Evolutionary conservation across 108 stramenopile genomes (phyloP), one percentile per base, ranked within the genome.

Genomic region (Cyclotella cryptica): DNA sequence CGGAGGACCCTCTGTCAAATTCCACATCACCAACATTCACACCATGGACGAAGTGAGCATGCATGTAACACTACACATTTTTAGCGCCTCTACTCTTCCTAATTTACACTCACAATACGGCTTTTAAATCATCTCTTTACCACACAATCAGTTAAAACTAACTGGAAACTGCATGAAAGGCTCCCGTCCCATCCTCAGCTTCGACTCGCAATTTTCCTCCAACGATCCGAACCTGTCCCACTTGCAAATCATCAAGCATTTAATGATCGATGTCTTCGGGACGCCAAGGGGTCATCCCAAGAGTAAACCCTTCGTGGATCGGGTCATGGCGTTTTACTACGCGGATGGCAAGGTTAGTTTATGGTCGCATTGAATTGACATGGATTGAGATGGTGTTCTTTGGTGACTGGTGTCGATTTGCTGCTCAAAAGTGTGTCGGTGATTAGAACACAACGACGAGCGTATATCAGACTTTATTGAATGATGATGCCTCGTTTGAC

Each of bases 291-390:
- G 98, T 0, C 99, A 99, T 84, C 99, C 99, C 6, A 99, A 99
- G 88, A 90, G 88, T 81, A 99, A 99, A 80, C 99, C 98, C 6
- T 99, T 99, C 81, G 90, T 98, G 40, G 99, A 99, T 84, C 92
- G 98, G 35, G 88, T 98, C 41, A 97, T 99, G 97, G 86, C 86
- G 29, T 99, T 98, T 86, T 97, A 90, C 69, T 88, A 97, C 71
- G 93, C 92, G 0, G 98, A 98, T 84, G 90, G 94, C 24, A 97
- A 97, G 92, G 95, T 96, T 78, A 69, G 92, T 86, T 28, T 15
- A 41, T 24, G 9, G 10, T 11, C 39, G 53, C 6, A n/a, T n/a
- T 22, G 14, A 52, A 46, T 15, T 43, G 41, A 18, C 22, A 15
- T 26, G 61, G 54, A 15, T 45, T 12, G 45, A n/a, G n/a, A n/a